Evolutionary conservation across 78 protist genomes (phyloP), one percentile per base, ranked within the genome.

Genomic region (Isochrysis galbana): DNA sequence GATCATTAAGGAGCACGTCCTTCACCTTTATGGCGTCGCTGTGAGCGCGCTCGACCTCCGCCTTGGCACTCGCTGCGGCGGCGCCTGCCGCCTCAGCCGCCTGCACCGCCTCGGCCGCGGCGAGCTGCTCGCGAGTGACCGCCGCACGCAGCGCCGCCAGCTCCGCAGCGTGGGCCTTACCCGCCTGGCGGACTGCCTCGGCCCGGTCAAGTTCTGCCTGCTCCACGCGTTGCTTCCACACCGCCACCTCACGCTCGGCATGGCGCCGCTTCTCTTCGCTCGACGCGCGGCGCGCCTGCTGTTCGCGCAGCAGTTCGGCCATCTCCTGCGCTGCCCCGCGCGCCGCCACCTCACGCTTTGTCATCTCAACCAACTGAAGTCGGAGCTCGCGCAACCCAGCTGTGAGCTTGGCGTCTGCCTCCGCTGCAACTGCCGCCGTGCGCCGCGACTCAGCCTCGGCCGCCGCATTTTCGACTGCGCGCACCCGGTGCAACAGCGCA

Each of bases 261-360:
- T 34, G 34, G 29, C 80, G 80, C 41, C 80, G 34, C 80, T 4
- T 2, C 41, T 70, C 80, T 34, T 26, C 80, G 41, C 5, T 17
- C 41, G 7, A 1, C 80, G 80, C 5, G 80, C 34, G 80, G 29
- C 19, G 2, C 80, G 80, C 41, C 41, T 77, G 84, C 84, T 77
- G 84, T 46, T 77, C 84, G 47, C 46, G 44, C 36, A 77, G 46
- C 84, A 77, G 46, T 23, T 4, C 46, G 34, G 47, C 84, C 84
- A 77, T 36, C 84, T 77, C 84, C 7, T 39, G 46, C 84, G 84
- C 84, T 46, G 84, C 84, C 47, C 32, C 84, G 84, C 84, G 84
- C 84, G 84, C 84, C 84, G 84, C 11, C 84, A 77, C 46, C 84
- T 77, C 84, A 3, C n/a, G 7, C 84, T 77, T 17, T 2, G 39